A percentile compares a stretch with the other conserved stretches of the same genome.
These are phyloP conservation scores for Lobosporangium transversale DNA, from an alignment of 192 early-diverging fungal species.

Conservation along the genomic window DNA sequence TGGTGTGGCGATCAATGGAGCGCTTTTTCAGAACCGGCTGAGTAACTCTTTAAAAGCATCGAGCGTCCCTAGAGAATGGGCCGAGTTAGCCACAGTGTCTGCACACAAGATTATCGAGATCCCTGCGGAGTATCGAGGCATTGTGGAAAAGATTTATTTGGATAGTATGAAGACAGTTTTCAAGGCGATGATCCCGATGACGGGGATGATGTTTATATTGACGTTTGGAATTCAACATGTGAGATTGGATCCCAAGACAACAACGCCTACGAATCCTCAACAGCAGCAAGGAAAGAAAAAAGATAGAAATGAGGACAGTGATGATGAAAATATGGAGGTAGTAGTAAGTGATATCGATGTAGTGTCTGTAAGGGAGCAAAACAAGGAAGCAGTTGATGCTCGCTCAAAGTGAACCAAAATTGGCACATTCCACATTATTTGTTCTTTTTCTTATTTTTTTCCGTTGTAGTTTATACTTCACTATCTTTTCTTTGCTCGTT, in stretches of 20 bases:
- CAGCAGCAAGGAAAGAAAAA: not conserved
- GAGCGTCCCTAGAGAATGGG: slow-evolving; percentile 8
- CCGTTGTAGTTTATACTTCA: not conserved
- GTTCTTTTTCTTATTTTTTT: not conserved
- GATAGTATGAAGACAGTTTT: slow-evolving; percentile 44
- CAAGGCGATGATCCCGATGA: slow-evolving; percentile 50
- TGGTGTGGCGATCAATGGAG: slow-evolving; percentile 71
- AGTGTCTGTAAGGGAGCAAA: too few species aligned
- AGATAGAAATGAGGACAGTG: not conserved
- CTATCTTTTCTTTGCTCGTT: not conserved
- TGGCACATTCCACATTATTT: too few species aligned
- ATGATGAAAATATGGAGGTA: too few species aligned
- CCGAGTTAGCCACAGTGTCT: slow-evolving; percentile 24
- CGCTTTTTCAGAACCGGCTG: slow-evolving; percentile 60
- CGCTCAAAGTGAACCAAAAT: too few species aligned
- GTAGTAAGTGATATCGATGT: too few species aligned
- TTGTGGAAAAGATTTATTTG: slow-evolving; percentile 34
- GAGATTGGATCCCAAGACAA: slow-evolving; percentile 21
- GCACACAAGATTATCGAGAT: slow-evolving; percentile 35
- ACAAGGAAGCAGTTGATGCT: too few species aligned
- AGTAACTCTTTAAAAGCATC: not conserved
- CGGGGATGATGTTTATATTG: slow-evolving; percentile 35
- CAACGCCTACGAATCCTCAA: too few species aligned
- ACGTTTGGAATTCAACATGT: slow-evolving; percentile 30
- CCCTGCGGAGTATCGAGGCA: slow-evolving; percentile 9